phyloP scores from a whole-genome alignment of 176 grass and related monocot species.

The Chrysopogon serrulatus region DNA sequence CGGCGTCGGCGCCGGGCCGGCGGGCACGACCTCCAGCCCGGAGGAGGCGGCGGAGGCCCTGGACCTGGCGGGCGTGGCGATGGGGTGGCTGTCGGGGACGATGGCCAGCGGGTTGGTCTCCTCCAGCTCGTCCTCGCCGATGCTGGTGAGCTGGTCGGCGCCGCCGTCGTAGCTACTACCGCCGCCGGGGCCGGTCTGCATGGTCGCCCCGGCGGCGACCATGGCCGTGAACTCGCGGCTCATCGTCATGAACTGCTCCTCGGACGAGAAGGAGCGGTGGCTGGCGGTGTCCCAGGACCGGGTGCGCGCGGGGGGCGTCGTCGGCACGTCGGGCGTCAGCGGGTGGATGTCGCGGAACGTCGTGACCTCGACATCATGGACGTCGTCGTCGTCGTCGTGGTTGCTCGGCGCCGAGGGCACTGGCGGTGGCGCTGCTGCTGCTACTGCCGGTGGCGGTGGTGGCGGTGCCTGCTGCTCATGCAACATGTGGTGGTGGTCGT shows the following conservation, averaged over 20 bases:
- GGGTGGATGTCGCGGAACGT: slow-evolving; percentile 84
- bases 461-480: slow-evolving; percentile 41
- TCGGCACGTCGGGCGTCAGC: slow-evolving; percentile 18
- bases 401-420: not conserved
- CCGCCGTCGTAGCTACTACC: not conserved
- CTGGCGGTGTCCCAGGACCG: slow-evolving; percentile 54
- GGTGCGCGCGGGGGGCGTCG: slow-evolving; percentile 31
- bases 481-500: slow-evolving; percentile 39
- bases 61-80: slow-evolving; percentile 48
- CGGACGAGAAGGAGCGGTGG: slow-evolving; percentile 53
- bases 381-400: not conserved
- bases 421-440: not conserved
- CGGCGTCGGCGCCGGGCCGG: not conserved
- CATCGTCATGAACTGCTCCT: slow-evolving; percentile 70
- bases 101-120: slow-evolving; percentile 91
- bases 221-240: slow-evolving; percentile 76
- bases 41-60: not conserved
- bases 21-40: slow-evolving; percentile 31
- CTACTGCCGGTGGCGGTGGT: not conserved
- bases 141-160: slow-evolving; percentile 39
- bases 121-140: slow-evolving; percentile 84
- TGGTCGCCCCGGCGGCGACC: slow-evolving; percentile 67
- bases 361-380: not conserved
- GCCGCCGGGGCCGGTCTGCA: slow-evolving; percentile 14
- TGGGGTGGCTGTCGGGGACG: slow-evolving; percentile 74